These are phyloP conservation scores for Pseudopyricularia cyperi DNA, from an alignment of 2,329 filamentous ascomycete species.

Conservation along the genomic window DNA sequence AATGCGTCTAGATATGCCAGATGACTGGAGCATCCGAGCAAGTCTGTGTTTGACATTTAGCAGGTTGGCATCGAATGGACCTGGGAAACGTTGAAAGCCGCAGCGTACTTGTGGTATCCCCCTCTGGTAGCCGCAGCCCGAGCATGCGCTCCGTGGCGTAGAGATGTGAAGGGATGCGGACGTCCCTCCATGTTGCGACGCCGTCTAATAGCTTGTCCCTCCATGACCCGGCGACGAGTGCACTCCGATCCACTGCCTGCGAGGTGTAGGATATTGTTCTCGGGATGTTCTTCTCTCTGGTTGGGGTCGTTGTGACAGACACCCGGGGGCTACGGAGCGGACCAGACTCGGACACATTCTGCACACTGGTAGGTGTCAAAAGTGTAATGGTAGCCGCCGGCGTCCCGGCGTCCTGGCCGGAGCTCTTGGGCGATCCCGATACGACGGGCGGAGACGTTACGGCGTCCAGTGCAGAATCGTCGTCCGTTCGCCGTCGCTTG, in stretches of 20 bases:
- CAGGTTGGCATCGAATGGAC: neutral
- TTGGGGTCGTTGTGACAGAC: neutral
- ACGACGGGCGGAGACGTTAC: neutral
- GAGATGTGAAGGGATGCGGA: neutral
- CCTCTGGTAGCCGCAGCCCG: neutral
- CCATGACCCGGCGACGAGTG: neutral
- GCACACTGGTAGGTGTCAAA: neutral
- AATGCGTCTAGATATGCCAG: conserved; percentile 1
- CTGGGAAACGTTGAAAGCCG: neutral
- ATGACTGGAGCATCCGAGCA: conserved; percentile 1
- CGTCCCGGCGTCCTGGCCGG: neutral
- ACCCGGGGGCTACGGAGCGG: neutral
- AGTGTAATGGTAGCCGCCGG: neutral
- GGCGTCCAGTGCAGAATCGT: neutral
- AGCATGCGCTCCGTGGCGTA: conserved; percentile 2
- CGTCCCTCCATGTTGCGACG: neutral
- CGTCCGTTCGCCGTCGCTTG: neutral
- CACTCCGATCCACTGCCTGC: neutral
- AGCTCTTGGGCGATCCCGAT: neutral
- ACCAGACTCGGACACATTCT: neutral
- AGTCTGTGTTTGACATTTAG: neutral
- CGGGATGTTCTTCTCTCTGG: neutral
- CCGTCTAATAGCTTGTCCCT: neutral
- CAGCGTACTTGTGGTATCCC: neutral
- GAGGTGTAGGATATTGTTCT: neutral